Evolutionary conservation across 768 basidiomycete genomes (phyloP), one percentile per base, ranked within the genome.

Genomic region (Cystofilobasidium capitatum): DNA sequence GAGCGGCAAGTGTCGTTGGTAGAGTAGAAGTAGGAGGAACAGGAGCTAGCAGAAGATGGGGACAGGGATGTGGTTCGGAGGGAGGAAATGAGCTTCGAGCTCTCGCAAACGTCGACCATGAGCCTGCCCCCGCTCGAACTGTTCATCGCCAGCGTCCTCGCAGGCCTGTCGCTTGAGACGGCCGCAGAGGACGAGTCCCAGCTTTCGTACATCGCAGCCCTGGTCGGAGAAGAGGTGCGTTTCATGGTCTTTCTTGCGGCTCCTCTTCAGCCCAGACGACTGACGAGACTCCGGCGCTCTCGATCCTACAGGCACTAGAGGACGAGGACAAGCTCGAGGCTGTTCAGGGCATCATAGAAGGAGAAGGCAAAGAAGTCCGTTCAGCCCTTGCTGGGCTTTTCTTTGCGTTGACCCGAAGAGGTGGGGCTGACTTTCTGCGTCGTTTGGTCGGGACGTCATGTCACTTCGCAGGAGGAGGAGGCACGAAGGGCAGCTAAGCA

Each of bases 311-410:
- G 66, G 68, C 55, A 22, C 58, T 69, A 3, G 68, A 69, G 39
- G 68, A 69, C 12, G 68, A 69, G 35, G 68, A 69, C 36, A 69
- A 69, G n/a, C 39, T 69, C 29, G 68, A 69, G 36, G 68, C 68
- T 7, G n/a, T 69, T 45, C 64, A 59, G 20, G 62, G 68, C 22
- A 64, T 69, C 2, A 47, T 69, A 4, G 68, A 69, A 24, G 54
- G 29, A 0, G 62, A 69, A 37, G 68, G 68, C 20, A 55, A 44
- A 22, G 68, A 64, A 62, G 68, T 69, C 2, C 47, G 66, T 26
- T 13, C 17, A 12, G 1, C 7, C 35, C 29, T 29, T 24, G 0
- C 42, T 17, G 24, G 29, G 13, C 20, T 16, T 0, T 24, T 17
- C 2, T 42, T 14, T 47, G 47, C 24, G 51, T 49, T 59, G 58